Evolutionary conservation across 768 basidiomycete genomes (phyloP), one percentile per base, ranked within the genome.

Genomic region (Tulasnella sp.): DNA sequence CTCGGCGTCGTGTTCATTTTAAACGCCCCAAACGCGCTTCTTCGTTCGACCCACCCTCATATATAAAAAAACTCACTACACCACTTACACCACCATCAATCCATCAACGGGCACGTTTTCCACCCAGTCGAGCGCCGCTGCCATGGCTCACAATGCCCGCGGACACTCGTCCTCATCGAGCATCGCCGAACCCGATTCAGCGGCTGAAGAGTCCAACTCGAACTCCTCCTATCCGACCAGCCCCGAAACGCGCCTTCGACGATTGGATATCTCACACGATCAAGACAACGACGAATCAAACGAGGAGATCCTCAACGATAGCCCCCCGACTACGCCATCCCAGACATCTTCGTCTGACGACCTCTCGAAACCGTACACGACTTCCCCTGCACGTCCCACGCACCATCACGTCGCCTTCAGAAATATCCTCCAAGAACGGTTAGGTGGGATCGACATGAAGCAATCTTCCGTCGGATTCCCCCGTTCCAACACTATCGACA

Each of bases 341-440:
- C 75, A 76, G 35, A 69, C 75, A 44, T 77, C 77, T 40, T 77
- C 77, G 26, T 77, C 77, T 15, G 77, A 77, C 40, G 77, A 77
- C 61, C 77, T 77, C 11, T 73, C 77, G 4, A 77, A 70, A 35
- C 26, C 77, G 40, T 71, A 42, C 61, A 67, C 57, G 20, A 61
- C 57, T 61, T 16, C 46, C 15, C 16, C 51, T 11, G 1, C 51
- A 7, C 67, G 29, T 76, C 48, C 46, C 74, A 51, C 75, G n/a
- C 48, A 42, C 26, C 57, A 11, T 44, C 74, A 75, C 20, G 15
- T 67, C 32, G 61, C 61, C 26, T 67, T 67, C 29, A 26, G 69
- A 11, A 70, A 77, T 72, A 40, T 77, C 44, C 55, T 71, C 40
- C 69, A 77, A 57, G 77, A 77, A 48, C 70, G 71, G 35, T n/a